Conservation (phyloP, 306 rosid genomes). For the Abrus precatorius region DNA sequence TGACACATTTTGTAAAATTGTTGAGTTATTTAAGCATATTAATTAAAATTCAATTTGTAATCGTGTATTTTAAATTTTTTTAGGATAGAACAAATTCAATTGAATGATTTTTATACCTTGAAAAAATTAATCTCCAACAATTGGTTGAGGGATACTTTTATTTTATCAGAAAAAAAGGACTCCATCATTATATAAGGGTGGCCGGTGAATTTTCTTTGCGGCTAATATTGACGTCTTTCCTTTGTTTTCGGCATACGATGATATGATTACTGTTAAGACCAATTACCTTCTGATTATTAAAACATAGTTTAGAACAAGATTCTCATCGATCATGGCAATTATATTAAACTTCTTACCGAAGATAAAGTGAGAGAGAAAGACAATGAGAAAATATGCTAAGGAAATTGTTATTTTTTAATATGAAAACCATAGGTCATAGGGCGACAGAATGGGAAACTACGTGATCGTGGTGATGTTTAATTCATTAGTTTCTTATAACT, state of each 20-base stretch:
- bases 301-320: conserved; percentile 36
- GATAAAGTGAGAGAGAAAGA: not conserved
- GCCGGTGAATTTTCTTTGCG: conserved; percentile 41
- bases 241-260: conserved; percentile 31
- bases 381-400: not conserved
- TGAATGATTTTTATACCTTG: no score
- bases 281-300: conserved; percentile 17
- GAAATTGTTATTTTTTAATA: not conserved
- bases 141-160: not conserved
- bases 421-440: no score
- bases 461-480: not conserved
- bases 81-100: no score
- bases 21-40: not conserved
- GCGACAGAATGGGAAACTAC: not conserved
- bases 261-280: conserved; percentile 43
- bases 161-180: not conserved
- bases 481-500: not conserved
- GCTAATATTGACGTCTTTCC: conserved; percentile 41
- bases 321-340: conserved; percentile 11
- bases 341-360: not conserved
- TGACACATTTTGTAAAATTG: no score
- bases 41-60: not conserved
- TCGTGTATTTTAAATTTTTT: no score
- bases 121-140: no score
- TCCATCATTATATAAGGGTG: conserved; percentile 39